phyloP scores from a whole-genome alignment of 2,329 filamentous ascomycete genomes.

The Talaromyces sp. region DNA sequence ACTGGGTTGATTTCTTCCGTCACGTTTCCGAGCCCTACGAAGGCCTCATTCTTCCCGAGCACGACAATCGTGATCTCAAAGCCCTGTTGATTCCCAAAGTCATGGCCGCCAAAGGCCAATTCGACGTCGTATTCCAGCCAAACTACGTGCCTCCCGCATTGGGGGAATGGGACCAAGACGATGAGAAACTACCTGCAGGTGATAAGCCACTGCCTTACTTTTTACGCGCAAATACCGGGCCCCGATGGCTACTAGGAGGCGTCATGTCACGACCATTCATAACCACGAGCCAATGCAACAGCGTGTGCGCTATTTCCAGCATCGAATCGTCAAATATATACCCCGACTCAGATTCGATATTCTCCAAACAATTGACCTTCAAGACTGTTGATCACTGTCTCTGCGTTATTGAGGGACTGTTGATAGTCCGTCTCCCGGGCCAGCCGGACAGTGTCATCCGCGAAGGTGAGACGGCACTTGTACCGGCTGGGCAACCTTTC shows the following conservation, averaged over 20 bases:
- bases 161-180: constrained; percentile 13
- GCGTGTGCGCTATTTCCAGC: constrained; percentile 52
- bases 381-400: background rate
- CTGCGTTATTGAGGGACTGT: background rate
- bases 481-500: background rate
- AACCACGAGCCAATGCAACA: constrained; percentile 46
- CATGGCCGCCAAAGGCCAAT: constrained; percentile 53
- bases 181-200: constrained; percentile 8
- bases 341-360: constrained; percentile 42
- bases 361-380: background rate
- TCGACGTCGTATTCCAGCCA: constrained; percentile 54
- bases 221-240: constrained; percentile 50
- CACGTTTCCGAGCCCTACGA: constrained; percentile 53
- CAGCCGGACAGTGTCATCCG: background rate
- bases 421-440: background rate
- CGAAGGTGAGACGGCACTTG: background rate
- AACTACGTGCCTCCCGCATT: constrained; percentile 37
- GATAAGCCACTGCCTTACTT: constrained; percentile 51
- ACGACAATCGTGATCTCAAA: constrained; percentile 51
- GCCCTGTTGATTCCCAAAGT: constrained; percentile 53
- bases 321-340: constrained; percentile 44
- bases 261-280: constrained; percentile 49
- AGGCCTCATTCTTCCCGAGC: constrained; percentile 50
- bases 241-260: constrained; percentile 46
- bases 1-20: constrained; percentile 60